phyloP scores from a whole-genome alignment of 2,329 filamentous ascomycete genomes.

The Malbranchea cinnamomea region DNA sequence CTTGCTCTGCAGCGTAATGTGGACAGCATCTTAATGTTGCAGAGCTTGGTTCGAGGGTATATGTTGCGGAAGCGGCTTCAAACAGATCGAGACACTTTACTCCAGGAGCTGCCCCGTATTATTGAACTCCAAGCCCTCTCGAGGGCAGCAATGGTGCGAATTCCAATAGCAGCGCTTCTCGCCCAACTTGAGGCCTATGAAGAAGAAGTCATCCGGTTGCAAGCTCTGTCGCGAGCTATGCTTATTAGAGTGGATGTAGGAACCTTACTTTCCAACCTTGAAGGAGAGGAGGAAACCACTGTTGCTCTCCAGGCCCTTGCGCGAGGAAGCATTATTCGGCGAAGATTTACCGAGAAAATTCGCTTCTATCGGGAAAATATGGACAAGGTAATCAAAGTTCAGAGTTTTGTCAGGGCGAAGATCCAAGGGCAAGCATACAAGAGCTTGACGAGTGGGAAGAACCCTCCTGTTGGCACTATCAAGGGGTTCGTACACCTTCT shows the following conservation, averaged over 20 bases:
- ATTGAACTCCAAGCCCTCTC: conserved; percentile 25
- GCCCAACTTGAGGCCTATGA: conserved; percentile 56
- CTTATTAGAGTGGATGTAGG: conserved; percentile 61
- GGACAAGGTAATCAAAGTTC: conserved; percentile 97
- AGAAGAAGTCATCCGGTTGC: conserved; percentile 52
- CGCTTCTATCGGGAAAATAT: conserved; percentile 90
- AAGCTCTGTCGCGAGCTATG: conserved; percentile 65
- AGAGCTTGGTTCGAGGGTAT: conserved; percentile 35
- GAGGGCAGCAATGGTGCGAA: conserved; percentile 27
- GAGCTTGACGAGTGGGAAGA: conserved; percentile 88
- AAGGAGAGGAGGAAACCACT: conserved; percentile 67
- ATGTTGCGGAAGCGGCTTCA: conserved; percentile 20
- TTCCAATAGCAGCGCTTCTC: conserved; percentile 38
- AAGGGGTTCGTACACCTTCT: conserved; percentile 97
- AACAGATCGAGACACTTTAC: conserved; percentile 18
- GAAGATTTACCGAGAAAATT: conserved; percentile 67
- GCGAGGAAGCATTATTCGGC: conserved; percentile 58
- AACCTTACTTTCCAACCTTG: conserved; percentile 58
- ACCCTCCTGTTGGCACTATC: conserved; percentile 88
- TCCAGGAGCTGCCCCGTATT: conserved; percentile 18
- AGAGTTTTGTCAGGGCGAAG: conserved; percentile 88
- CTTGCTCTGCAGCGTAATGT: conserved; percentile 31
- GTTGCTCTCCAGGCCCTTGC: conserved; percentile 59
- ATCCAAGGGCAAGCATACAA: conserved; percentile 97
- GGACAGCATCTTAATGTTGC: conserved; percentile 31